phyloP scores from a whole-genome alignment of 1,284 basidiomycete species.

The Phellopilus nigrolimitatus region DNA sequence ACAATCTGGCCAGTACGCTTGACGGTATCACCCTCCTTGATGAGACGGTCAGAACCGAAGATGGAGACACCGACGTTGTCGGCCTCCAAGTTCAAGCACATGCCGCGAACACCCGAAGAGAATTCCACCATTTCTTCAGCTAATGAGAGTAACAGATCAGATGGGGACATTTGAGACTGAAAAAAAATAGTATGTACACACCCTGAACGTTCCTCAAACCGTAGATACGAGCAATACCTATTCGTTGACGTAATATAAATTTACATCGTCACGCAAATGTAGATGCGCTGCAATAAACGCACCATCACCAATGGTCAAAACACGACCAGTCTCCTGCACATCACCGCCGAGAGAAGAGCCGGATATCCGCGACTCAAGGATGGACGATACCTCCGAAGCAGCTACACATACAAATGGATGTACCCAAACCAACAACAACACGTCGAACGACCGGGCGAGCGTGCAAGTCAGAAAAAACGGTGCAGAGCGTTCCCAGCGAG shows the following conservation, averaged over 20 bases:
- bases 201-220: conserved; percentile 89
- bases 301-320: conserved; percentile 64
- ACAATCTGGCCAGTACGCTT: conserved; percentile 99
- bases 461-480: conserved; percentile 11
- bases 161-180: conserved; percentile 16
- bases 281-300: conserved; percentile 6
- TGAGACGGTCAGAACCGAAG: conserved; percentile 99
- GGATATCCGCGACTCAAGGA: conserved; percentile 97
- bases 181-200: conserved; percentile 36
- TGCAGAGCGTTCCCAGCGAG: conserved; percentile 4
- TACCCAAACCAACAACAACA: conserved; percentile 18
- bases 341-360: conserved; percentile 88
- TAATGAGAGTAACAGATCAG: conserved; percentile 29
- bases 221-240: conserved; percentile 99
- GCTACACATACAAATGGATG: conserved; percentile 46
- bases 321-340: conserved; percentile 98
- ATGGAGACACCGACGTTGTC: conserved; percentile 99
- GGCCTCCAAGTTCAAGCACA: conserved; percentile 99
- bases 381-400: conserved; percentile 98
- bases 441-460: conserved; percentile 15
- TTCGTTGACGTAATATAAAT: conserved; percentile 72
- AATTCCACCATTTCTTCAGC: conserved; percentile 99
- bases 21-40: conserved; percentile 99
- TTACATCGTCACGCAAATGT: conserved; percentile 4
- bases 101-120: conserved; percentile 96